Conservation (phyloP, 495 filamentous ascomycete genomes). For the Ascodesmis nigricans region DNA sequence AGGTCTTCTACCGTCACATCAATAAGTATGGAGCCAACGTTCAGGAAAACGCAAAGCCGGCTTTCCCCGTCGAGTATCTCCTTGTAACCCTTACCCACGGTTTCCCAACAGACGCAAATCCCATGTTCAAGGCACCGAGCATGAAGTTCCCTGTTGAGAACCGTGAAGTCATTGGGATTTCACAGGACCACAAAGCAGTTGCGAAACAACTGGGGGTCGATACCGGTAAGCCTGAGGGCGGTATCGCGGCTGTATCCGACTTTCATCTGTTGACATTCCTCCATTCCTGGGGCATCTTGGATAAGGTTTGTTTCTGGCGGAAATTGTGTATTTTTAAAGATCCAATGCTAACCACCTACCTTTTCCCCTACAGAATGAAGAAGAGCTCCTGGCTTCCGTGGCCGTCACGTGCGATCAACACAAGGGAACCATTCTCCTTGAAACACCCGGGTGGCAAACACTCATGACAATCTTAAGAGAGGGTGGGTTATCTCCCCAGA, state of each 20-base stretch:
- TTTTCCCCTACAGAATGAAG: constrained; percentile 49
- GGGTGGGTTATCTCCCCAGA: constrained; percentile 67
- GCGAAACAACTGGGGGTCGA: constrained; percentile 38
- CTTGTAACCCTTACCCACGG: constrained; percentile 91
- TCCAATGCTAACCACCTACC: constrained; percentile 6
- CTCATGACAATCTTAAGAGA: constrained; percentile 78
- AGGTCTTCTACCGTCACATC: constrained; percentile 87
- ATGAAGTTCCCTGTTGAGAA: constrained; percentile 74
- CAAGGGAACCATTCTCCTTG: constrained; percentile 58
- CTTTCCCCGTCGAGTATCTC: constrained; percentile 90
- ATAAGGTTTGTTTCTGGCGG: constrained; percentile 46
- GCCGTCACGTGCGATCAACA: constrained; percentile 55
- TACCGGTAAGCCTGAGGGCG: constrained; percentile 30
- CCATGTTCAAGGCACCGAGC: constrained; percentile 36
- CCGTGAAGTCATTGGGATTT: constrained; percentile 59
- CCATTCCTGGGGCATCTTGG: constrained; percentile 53
- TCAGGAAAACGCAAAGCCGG: constrained; percentile 88
- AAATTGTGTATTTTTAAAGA: no score
- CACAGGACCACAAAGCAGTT: constrained; percentile 47
- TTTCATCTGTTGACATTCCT: constrained; percentile 87
- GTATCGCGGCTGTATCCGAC: constrained; percentile 53
- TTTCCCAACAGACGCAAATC: constrained; percentile 60
- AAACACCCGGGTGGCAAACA: constrained; percentile 77
- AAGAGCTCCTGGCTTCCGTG: constrained; percentile 62
- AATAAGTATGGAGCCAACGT: constrained; percentile 94